Evolutionary conservation across 148 eudicot genomes (phyloP), one percentile per base, ranked within the genome.

Genomic region (Rheum nobile): DNA sequence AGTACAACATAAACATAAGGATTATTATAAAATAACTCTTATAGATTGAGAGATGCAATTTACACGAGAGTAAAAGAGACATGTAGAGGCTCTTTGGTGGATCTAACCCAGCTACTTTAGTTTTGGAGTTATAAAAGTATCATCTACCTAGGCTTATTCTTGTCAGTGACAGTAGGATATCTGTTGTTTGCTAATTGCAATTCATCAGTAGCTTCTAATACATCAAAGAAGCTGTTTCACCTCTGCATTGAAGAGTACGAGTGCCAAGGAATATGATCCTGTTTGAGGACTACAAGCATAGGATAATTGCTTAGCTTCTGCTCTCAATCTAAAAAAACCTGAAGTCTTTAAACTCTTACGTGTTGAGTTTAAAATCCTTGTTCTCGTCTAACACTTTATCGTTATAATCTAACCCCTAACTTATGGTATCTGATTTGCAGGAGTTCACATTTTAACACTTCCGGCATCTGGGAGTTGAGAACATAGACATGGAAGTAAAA

Each of bases 401-500:
- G 39, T 16, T 9, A 31, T 31, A 21, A 29, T 32, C 38, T 16
- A 32, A 31, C 69, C 32, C 39, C 37, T 63, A 28, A 57, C 6
- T 32, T 39, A 32, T 63, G 39, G 34, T 65, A 32, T 65, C 21
- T 24, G 10, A 65, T 32, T 5, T 65, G 38, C 70, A 65, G 70
- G 21, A 32, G 32, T 14, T 65, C 41, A 65, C 31, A 11, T 34
- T 10, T 22, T 7, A 48, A 48, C 55, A 48, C 14, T 55, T 26
- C 31, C 31, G 1, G 65, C 32, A 55, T 22, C 65, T 55, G 31
- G 31, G 65, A 52, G 28, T 52, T 52, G 59, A 2, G 26, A 57
- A 57, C 65, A 71, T 22, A 75, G 72, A 57, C 44, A 93, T 93
- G 96, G 79, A 80, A 34, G 75, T 91, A 71, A 93, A 91, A 80